Base-by-base conservation (phyloP, 176 grass and related monocot genomes). In the Aegilops longissima region DNA sequence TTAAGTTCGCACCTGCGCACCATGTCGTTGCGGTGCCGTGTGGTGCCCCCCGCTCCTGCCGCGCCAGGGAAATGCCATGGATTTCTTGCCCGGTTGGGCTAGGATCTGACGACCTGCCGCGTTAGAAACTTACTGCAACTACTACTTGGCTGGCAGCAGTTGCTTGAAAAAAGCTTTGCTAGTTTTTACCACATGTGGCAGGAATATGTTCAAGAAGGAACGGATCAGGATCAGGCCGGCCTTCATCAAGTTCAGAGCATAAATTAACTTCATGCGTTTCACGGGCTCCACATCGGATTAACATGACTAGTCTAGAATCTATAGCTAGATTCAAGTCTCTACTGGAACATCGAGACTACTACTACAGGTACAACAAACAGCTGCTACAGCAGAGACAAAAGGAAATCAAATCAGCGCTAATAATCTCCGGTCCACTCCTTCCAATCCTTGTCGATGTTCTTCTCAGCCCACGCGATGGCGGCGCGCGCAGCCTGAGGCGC, bases 361-460 rank as follows among this genome's bases (percentile, higher is more conserved):
- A 63, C 78, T 81, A 64, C 36, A 30, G 16, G 61, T 13, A 81
- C 76, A 84, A 51, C 71, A 73, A 10, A 58, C 27, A 18, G 35
- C n/a, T 47, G 71, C n/a, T 36, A 85, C 77, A 76, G 27, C 54
- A 73, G 30, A 54, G 71, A 63, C 51, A 3, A 25, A 38, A 8
- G 12, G 34, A 24, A 40, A 65, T 68, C 58, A 24, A 40, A 65
- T 68, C 58, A 75, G 62, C 65, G 4, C 67, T 90, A 90, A 27
- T 92, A 90, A 38, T 91, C 90, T 83, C 88, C 90, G 0, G 92
- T 94, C 94, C 90, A 99, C 25, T 85, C 87, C 68, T 96, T 94
- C 94, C 97, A 93, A 30, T 96, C 92, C 52, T 96, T 87, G 82
- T 96, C 92, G 18, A 96, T 87, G 65, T 91, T 90, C 80, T 96